Evolutionary conservation across 75 land plant species (phyloP), one percentile per base, ranked within the genome.

Genomic region (Larix kaempferi): DNA sequence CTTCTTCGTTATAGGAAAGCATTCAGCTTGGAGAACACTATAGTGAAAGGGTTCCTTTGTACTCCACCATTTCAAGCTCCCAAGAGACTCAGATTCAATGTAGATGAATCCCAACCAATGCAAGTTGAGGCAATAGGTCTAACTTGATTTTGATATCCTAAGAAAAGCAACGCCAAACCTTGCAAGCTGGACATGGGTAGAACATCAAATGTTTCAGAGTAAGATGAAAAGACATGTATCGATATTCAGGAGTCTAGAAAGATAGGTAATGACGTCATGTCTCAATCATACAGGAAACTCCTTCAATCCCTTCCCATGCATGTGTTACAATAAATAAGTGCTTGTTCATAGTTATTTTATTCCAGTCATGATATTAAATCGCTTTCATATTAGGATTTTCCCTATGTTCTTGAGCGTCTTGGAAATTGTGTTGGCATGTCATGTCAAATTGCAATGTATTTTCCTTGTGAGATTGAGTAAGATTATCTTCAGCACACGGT

Each of bases 41-140:
- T 3, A 12, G 74, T 39, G 26, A 6, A 44, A 22, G 23, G 22
- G 25, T 41, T 71, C 74, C 52, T 71, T 44, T 22, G 25, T 14
- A 71, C 74, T 41, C 74, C 74, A 44, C 74, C 74, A 13, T 44
- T 71, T 21, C 55, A 41, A 3, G 21, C 55, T 71, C 4, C 56
- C 55, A 71, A 71, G 74, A 15, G 13, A 71, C 15, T 4, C 55
- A 41, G 74, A 25, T 19, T 27, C 13, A 64, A 64, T 64, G 67
- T 19, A 33, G 35, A 2, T 15, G 39, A 64, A 5, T 5, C 0
- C 4, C 27, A 10, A 14, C 1, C 26, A 11, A 1, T 39, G 0
- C 56, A 41, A 71, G 33, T 49, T 17, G 41, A 49, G n/a, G 74
- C 23, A 25, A 61, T 14, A 23, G 22, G 5, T 13, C 27, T 17